phyloP scores from a whole-genome alignment of 768 basidiomycete genomes.

The Leccinum pellstonianum region DNA sequence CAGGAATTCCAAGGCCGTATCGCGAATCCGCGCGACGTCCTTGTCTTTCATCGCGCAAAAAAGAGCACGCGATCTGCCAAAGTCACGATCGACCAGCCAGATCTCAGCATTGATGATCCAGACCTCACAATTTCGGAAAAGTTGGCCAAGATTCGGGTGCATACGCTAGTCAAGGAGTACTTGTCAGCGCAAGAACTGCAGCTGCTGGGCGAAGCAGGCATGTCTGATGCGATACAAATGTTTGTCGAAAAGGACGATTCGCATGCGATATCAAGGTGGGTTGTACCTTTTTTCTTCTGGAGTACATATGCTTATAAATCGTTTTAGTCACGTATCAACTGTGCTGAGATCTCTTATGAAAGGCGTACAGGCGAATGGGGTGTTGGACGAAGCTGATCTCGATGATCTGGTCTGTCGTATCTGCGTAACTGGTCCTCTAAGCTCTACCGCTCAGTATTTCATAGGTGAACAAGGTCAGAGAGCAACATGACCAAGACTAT shows the following conservation, averaged over 20 bases:
- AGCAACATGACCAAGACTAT: constrained; percentile 65
- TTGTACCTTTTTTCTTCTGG: constrained; percentile 13
- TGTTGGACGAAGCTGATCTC: constrained; percentile 69
- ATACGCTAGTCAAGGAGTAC: constrained; percentile 89
- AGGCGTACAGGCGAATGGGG: constrained; percentile 62
- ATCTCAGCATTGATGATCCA: constrained; percentile 78
- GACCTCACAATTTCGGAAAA: constrained; percentile 67
- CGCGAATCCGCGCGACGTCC: constrained; percentile 92
- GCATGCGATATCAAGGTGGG: constrained; percentile 86
- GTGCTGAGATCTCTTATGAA: constrained; percentile 64
- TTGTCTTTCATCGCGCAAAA: constrained; percentile 86
- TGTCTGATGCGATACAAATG: constrained; percentile 92
- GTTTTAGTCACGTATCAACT: constrained; percentile 61
- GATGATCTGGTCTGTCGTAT: constrained; percentile 61
- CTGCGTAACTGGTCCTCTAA: not conserved
- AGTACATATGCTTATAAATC: not conserved
- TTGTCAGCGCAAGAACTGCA: constrained; percentile 91
- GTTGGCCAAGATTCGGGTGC: constrained; percentile 78
- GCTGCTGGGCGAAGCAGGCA: constrained; percentile 82
- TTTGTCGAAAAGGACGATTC: constrained; percentile 98
- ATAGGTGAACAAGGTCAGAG: constrained; percentile 69
- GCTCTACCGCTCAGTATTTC: not conserved
- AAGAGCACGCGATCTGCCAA: constrained; percentile 47
- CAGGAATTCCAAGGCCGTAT: constrained; percentile 89
- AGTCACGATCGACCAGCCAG: constrained; percentile 72